Evolutionary conservation across 2,329 filamentous ascomycete genomes (phyloP).

Genomic region (Penicillium freii): DNA sequence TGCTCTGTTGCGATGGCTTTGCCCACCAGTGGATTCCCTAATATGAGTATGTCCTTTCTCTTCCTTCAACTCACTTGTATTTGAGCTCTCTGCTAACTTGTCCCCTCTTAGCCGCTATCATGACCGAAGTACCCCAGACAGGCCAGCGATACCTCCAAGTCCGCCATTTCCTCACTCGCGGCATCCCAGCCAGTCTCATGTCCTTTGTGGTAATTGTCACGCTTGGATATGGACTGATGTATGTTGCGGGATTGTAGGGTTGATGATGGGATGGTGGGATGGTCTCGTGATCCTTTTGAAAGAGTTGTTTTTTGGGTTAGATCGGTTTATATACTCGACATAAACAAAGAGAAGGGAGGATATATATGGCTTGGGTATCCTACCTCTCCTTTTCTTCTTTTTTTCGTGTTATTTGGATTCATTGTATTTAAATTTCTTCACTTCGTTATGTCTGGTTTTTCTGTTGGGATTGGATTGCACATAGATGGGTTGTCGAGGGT

Average conservation of each 20-base stretch:
- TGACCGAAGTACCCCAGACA: conserved; percentile 94
- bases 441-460: background rate
- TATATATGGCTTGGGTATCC: background rate
- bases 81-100: conserved; percentile 11
- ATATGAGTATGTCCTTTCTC: conserved; percentile 80
- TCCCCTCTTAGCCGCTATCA: conserved; percentile 73
- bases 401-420: background rate
- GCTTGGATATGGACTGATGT: conserved; percentile 87
- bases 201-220: conserved; percentile 80
- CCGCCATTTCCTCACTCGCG: conserved; percentile 91
- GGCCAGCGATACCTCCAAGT: conserved; percentile 90
- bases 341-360: background rate
- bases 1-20: conserved; percentile 96
- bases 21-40: conserved; percentile 94
- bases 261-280: background rate
- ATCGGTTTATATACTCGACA: background rate
- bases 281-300: background rate
- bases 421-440: background rate
- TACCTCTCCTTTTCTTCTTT: background rate
- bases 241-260: conserved; percentile 62
- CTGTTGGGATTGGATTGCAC: background rate
- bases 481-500: background rate
- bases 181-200: conserved; percentile 80
- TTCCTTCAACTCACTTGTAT: conserved; percentile 1
- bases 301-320: background rate